Percentiles rank a stretch among this genome's conserved stretches.
These are phyloP conservation scores for Domatiomyces catenatus DNA, from an alignment of 2,329 filamentous ascomycete genomes.

Conservation along the genomic window DNA sequence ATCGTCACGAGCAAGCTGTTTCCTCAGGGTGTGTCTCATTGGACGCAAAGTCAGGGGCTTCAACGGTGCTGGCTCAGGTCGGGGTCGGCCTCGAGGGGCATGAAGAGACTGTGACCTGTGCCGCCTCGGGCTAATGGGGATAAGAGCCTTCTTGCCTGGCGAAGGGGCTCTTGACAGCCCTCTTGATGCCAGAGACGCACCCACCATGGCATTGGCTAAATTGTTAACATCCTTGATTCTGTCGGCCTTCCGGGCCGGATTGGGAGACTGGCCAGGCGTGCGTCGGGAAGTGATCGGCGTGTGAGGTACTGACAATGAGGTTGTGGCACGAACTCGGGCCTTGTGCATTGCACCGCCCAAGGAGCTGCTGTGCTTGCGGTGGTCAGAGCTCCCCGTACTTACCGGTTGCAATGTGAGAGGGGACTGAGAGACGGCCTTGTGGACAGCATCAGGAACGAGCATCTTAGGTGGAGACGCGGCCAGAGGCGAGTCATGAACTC, in stretches of 20 bases:
- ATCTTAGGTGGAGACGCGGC: not conserved
- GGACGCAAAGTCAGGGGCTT: slow-evolving; percentile 8
- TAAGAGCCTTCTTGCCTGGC: slow-evolving; percentile 22
- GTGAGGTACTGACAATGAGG: not conserved
- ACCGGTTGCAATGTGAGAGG: not conserved
- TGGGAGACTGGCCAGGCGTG: not conserved
- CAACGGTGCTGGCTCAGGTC: slow-evolving; percentile 3
- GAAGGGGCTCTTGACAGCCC: slow-evolving; percentile 25
- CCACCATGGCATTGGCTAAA: slow-evolving; percentile 32
- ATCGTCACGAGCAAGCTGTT: slow-evolving; percentile 19
- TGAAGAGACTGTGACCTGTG: slow-evolving; percentile 25
- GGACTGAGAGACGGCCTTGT: not conserved
- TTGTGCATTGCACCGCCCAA: not conserved
- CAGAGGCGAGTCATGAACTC: not conserved
- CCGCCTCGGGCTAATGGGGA: slow-evolving; percentile 26
- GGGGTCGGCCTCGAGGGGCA: slow-evolving; percentile 19
- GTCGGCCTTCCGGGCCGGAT: slow-evolving; percentile 2
- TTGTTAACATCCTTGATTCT: slow-evolving; percentile 21
- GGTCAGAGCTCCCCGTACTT: not conserved
- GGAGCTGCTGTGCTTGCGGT: not conserved
- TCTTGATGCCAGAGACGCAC: slow-evolving; percentile 32
- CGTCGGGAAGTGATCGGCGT: not conserved
- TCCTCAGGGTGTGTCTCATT: slow-evolving; percentile 30
- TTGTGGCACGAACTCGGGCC: not conserved
- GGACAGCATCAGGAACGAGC: not conserved